Percentiles rank a stretch among this genome's conserved stretches.
Conservation (phyloP, 352 stramenopile genomes). For the Globisporangium camurandrum region DNA sequence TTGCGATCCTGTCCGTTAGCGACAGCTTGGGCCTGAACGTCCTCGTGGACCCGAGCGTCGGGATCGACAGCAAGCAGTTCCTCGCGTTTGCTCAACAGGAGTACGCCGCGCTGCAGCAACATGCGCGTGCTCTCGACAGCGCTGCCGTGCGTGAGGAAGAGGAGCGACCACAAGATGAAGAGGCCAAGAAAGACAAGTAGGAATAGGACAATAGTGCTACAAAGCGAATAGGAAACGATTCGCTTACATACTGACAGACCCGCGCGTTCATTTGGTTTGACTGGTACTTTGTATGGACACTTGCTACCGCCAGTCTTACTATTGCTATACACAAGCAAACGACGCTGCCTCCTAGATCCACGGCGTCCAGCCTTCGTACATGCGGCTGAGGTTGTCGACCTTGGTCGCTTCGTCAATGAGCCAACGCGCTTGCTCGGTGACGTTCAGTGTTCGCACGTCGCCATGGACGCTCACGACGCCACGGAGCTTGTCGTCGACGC, state of each 20-base stretch:
- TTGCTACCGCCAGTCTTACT: not conserved
- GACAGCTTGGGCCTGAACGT: constrained; percentile 69
- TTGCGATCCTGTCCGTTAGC: constrained; percentile 64
- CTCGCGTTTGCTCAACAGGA: constrained; percentile 57
- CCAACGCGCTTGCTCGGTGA: constrained; percentile 73
- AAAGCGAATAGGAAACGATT: too few species aligned
- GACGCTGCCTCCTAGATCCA: constrained; percentile 50
- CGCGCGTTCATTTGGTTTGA: too few species aligned
- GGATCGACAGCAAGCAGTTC: constrained; percentile 55
- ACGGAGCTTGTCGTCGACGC: constrained; percentile 69
- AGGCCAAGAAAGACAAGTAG: constrained; percentile 13
- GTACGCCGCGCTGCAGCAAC: constrained; percentile 43
- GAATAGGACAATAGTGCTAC: too few species aligned
- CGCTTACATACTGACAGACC: too few species aligned
- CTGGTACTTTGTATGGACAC: not conserved
- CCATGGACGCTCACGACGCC: constrained; percentile 34
- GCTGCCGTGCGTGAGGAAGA: not conserved
- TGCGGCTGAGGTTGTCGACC: constrained; percentile 77
- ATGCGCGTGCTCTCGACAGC: constrained; percentile 7
- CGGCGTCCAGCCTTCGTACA: constrained; percentile 87
- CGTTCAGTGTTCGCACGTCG: constrained; percentile 31
- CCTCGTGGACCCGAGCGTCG: constrained; percentile 63
- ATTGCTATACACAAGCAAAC: not conserved
- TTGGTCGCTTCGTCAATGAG: constrained; percentile 74
- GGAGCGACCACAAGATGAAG: not conserved